A percentile compares a stretch with the other conserved stretches of the same genome.
Conservation (phyloP, 495 filamentous ascomycete species). For the Xylaria bambusicola region DNA sequence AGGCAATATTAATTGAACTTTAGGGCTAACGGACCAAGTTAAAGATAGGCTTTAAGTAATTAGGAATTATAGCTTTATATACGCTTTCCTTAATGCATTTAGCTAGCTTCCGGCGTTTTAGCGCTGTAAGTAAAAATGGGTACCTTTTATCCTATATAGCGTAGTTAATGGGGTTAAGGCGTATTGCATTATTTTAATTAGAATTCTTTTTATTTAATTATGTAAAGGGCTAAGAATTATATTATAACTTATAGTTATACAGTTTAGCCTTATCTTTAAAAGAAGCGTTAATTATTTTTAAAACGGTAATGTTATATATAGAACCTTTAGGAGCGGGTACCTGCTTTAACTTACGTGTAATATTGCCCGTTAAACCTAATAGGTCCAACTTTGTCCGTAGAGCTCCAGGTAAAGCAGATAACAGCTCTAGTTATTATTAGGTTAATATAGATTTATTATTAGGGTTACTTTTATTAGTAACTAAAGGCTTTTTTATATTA, state of each 20-base stretch:
- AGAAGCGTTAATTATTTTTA: constrained; percentile 10
- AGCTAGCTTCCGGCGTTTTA: constrained; percentile 2
- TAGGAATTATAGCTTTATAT: constrained; percentile 11
- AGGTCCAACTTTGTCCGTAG: neutral
- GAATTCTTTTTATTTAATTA: constrained; percentile 16
- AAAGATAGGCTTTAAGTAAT: constrained; percentile 15
- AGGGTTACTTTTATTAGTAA: constrained; percentile 19
- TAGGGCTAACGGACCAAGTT: constrained; percentile 11
- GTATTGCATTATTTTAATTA: constrained; percentile 15
- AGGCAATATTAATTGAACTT: constrained; percentile 7
- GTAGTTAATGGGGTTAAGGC: constrained; percentile 10
- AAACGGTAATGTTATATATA: neutral
- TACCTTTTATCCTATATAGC: constrained; percentile 17
- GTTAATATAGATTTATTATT: constrained; percentile 6
- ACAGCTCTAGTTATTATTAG: neutral
- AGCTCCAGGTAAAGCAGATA: neutral
- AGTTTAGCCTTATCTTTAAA: constrained; percentile 15
- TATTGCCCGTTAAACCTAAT: neutral
- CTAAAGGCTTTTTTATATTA: constrained; percentile 24
- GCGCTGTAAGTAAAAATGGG: constrained; percentile 13
- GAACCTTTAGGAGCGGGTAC: neutral
- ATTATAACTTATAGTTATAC: constrained; percentile 14
- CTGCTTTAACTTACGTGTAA: neutral
- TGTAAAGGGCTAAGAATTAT: constrained; percentile 15
- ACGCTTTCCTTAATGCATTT: constrained; percentile 12